phyloP scores from a whole-genome alignment of 441 rosid species.

The Gossypium schwendimanii region DNA sequence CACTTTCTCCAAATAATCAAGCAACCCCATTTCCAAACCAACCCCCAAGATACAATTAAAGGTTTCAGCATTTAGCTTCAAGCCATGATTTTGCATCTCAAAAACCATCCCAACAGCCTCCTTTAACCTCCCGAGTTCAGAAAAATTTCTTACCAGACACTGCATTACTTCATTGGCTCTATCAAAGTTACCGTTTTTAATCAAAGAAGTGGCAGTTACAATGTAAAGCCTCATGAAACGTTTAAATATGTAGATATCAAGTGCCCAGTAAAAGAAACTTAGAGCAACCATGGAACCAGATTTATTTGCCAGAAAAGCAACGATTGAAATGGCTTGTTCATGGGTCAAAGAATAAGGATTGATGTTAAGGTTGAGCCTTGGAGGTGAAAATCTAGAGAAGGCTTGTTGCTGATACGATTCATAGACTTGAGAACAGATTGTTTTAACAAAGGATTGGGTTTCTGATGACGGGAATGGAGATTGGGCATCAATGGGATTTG shows the following conservation, averaged over 20 bases:
- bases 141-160: conserved; percentile 57
- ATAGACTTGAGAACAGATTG: conserved; percentile 46
- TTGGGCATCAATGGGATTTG: conserved; percentile 9
- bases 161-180: conserved; percentile 62
- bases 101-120: conserved; percentile 65
- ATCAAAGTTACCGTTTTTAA: conserved; percentile 52
- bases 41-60: conserved; percentile 39
- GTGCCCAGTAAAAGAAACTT: conserved; percentile 71
- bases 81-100: conserved; percentile 71
- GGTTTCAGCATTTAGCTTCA: conserved; percentile 29
- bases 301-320: conserved; percentile 67
- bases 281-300: conserved; percentile 75
- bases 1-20: conserved; percentile 53
- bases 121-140: conserved; percentile 56
- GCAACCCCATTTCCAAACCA: conserved; percentile 36
- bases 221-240: conserved; percentile 78
- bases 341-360: conserved; percentile 44
- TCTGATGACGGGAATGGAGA: conserved; percentile 21
- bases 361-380: conserved; percentile 35
- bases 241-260: conserved; percentile 46
- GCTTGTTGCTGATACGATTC: conserved; percentile 43
- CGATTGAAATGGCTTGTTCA: conserved; percentile 65
- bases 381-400: conserved; percentile 27
- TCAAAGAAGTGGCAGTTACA: conserved; percentile 50
- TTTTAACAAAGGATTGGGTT: conserved; percentile 37